These are phyloP conservation scores for Lentinula sp. DNA, from an alignment of 768 basidiomycete genomes.

Conservation along the genomic window DNA sequence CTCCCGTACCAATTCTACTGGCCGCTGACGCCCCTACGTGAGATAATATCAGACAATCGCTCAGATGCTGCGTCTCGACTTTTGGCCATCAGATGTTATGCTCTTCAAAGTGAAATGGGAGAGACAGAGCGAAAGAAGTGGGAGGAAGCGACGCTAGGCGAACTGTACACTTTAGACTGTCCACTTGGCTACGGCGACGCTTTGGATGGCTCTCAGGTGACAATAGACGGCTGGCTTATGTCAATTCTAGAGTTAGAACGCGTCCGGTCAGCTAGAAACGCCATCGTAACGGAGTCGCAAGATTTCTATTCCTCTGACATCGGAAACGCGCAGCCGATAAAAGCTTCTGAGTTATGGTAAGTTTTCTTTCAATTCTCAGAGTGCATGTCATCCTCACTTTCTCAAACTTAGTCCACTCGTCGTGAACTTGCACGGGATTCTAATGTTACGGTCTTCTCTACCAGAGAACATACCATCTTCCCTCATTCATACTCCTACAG, in stretches of 20 bases:
- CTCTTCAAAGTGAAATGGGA: constrained; percentile 69
- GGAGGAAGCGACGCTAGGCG: constrained; percentile 58
- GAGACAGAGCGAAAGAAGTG: constrained; percentile 67
- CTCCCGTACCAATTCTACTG: constrained; percentile 60
- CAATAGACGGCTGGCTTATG: constrained; percentile 78
- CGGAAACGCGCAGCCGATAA: constrained; percentile 27
- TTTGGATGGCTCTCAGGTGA: constrained; percentile 34
- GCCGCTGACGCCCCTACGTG: constrained; percentile 50
- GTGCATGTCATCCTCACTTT: constrained; percentile 10
- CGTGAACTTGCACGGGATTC: constrained; percentile 58
- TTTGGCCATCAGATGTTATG: constrained; percentile 75
- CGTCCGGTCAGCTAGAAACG: constrained; percentile 43
- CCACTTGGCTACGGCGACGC: constrained; percentile 49
- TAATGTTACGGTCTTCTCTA: constrained; percentile 47
- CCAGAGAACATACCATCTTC: constrained; percentile 19
- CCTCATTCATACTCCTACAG: constrained; percentile 61
- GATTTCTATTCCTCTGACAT: constrained; percentile 43
- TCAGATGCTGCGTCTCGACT: constrained; percentile 59
- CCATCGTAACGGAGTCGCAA: constrained; percentile 29
- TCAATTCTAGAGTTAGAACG: constrained; percentile 65
- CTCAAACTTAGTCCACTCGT: constrained; percentile 41
- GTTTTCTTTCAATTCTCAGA: constrained; percentile 5
- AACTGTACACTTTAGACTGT: constrained; percentile 54
- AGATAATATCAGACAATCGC: constrained; percentile 33
- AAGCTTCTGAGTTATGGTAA: constrained; percentile 51